Base-by-base conservation (phyloP, 495 filamentous ascomycete genomes). In the Trichocladium uniseriatum region DNA sequence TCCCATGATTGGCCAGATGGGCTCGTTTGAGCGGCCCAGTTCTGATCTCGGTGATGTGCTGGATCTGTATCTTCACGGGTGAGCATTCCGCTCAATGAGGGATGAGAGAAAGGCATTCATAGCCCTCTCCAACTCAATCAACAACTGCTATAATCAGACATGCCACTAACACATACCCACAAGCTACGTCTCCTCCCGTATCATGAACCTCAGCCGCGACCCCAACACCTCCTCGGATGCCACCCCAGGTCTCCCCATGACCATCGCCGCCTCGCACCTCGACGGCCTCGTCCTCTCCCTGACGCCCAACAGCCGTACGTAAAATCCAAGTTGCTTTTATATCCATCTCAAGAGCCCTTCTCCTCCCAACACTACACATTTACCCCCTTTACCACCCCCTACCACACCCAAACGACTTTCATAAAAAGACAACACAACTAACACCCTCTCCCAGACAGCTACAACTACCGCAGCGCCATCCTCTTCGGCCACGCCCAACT, bases 1-100 rank as follows among this genome's bases (percentile, higher is more conserved):
- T 0, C 90, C 90, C 32, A 92, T 95, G 87, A 86, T 95, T 52
- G 89, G 89, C 37, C 79, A 80, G 54, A 87, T 91, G 82, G 84
- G 76, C 16, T 83, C 79, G 38, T 91, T 81, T 57, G 70, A 68
- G 9, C 72, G 75, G 51, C 82, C 82, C 18, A 82, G 79, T 47
- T 75, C 79, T 8, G 75, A 70, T 51, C 68, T 81, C 13, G 76
- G 80, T 14, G 82, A 87, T 50, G 73, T 80, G 0, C 67, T 87
- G 11, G 85, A 94, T 52, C 77, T 86, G 47, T 95, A 96, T 59
- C 78, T 96, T 5, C 90, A 96, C 63, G 87, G 87, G 56, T 61
- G 0, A 11, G 50, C n/a, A n/a, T n/a, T n/a, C n/a, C n/a, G 16
- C 6, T 36, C 13, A 4, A 36, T 6, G 34, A 36, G 34, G 7